These are phyloP conservation scores for Bruguiera gymnorhiza DNA, from an alignment of 345 rosid genomes.

Conservation along the genomic window DNA sequence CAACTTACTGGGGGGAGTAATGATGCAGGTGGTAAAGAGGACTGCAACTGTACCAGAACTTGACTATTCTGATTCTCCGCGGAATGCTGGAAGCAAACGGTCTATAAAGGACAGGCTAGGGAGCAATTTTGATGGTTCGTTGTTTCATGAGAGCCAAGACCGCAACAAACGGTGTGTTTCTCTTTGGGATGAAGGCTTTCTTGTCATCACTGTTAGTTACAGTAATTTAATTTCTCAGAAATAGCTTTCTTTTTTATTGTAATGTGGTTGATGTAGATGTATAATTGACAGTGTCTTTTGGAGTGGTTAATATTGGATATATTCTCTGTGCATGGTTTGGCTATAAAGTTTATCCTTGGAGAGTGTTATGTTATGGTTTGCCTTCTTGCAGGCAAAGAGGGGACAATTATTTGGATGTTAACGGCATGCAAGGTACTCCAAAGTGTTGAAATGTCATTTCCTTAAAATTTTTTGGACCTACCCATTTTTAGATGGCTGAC, in stretches of 20 bases:
- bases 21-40: conserved; percentile 78
- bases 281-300: not conserved
- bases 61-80: conserved; percentile 33
- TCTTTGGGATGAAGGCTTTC: not conserved
- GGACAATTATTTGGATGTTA: conserved; percentile 35
- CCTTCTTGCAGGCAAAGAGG: conserved; percentile 64
- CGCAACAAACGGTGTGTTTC: conserved; percentile 56
- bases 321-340: not conserved
- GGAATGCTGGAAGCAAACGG: conserved; percentile 60
- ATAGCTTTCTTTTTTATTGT: no score
- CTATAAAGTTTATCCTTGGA: not conserved
- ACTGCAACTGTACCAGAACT: conserved; percentile 39
- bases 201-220: no score
- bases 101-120: conserved; percentile 87
- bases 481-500: conserved; percentile 38
- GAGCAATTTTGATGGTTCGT: conserved; percentile 40
- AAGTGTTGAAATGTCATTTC: conserved; percentile 8
- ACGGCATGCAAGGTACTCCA: conserved; percentile 44
- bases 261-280: no score
- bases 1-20: conserved; percentile 3
- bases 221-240: no score
- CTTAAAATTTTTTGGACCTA: conserved; percentile 19
- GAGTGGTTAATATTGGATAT: not conserved
- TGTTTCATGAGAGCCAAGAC: conserved; percentile 28
- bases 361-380: conserved; percentile 12